phyloP scores from a whole-genome alignment of 1,284 basidiomycete genomes.

The Laetiporus sulphureus region DNA sequence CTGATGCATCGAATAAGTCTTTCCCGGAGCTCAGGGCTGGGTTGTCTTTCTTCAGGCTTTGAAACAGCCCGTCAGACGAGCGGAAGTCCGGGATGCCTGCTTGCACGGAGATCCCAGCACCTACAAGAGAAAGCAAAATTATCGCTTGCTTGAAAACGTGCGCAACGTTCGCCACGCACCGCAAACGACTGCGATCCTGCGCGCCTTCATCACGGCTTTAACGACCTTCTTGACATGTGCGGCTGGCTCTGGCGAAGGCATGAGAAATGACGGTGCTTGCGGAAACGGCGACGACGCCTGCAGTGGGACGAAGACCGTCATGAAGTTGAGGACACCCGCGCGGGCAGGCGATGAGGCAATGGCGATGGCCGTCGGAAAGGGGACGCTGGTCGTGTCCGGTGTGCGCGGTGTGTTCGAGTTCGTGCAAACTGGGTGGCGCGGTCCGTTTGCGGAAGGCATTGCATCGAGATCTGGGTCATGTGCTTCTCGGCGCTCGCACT shows the following conservation, averaged over 20 bases:
- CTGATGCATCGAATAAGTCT: slow-evolving; percentile 88
- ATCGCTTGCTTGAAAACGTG: slow-evolving; percentile 10
- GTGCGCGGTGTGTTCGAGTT: background rate
- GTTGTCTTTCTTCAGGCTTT: slow-evolving; percentile 72
- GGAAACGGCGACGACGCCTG: slow-evolving; percentile 25
- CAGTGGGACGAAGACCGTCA: slow-evolving; percentile 31
- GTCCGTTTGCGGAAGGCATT: background rate
- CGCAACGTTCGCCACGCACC: slow-evolving; percentile 44
- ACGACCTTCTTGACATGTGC: slow-evolving; percentile 45
- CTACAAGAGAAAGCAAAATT: slow-evolving; percentile 32
- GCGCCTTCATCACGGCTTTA: slow-evolving; percentile 69
- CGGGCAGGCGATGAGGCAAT: background rate
- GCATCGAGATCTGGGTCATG: no score
- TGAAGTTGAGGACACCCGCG: slow-evolving; percentile 7
- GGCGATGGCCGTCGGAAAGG: slow-evolving; percentile 1
- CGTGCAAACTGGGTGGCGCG: background rate
- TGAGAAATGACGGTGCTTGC: slow-evolving; percentile 30
- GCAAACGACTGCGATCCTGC: slow-evolving; percentile 79
- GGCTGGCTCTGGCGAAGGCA: slow-evolving; percentile 28
- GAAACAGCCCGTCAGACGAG: slow-evolving; percentile 79
- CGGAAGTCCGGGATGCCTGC: slow-evolving; percentile 93
- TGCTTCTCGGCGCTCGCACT: no score
- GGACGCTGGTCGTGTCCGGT: slow-evolving; percentile 2
- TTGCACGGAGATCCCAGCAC: slow-evolving; percentile 87
- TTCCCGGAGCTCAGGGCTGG: slow-evolving; percentile 73